Base-by-base conservation (phyloP, 1,139 yeast genomes). In the Eremothecium coryli region DNA sequence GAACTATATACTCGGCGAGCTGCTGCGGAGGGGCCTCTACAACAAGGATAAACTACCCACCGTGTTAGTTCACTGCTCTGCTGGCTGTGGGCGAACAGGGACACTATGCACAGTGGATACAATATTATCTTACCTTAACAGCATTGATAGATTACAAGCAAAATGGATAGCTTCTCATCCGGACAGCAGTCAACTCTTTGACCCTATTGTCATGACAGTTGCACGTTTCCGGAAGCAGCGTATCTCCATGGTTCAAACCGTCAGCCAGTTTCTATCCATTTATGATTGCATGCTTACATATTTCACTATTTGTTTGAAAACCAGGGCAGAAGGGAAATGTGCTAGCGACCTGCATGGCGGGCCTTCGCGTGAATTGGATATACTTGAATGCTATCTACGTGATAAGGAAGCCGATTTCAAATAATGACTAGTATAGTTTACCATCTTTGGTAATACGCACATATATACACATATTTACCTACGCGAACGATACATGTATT, bases 81-180 rank as follows among this genome's bases (percentile, higher is more conserved):
- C 95, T 0, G 95, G 95, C 0, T 84, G 95, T 58, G 95, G 95
- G 3, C 70, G 95, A 42, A 84, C 95, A 1, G 95, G 95, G 1
- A 80, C 93, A 1, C 78, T 82, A 46, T 80, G 90, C 45, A 68
- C 90, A 0, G 67, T 82, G 18, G 94, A 84, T 54, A 66, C 65
- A 1, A 52, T 60, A 10, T 43, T 61, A 13, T 54, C 61, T n/a
- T 49, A 54, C 36, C 38, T 52, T 12, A 40, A 47, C 20, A 48
- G 44, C n/a, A 41, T 45, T 24, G 49, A 46, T 29, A 29, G 33
- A 13, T 31, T 49, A 22, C 42, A 41, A 26, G 34, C 36, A 17
- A 39, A 46, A 16, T 41, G 39, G 35, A 4, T 11, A 14, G 20
- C 22, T 11, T n/a, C 4, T n/a, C n/a, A 17, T 11, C 4, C 20